Evolutionary conservation across 2,329 filamentous ascomycete species (phyloP).

Genomic region (Parafenestella ontariensis): DNA sequence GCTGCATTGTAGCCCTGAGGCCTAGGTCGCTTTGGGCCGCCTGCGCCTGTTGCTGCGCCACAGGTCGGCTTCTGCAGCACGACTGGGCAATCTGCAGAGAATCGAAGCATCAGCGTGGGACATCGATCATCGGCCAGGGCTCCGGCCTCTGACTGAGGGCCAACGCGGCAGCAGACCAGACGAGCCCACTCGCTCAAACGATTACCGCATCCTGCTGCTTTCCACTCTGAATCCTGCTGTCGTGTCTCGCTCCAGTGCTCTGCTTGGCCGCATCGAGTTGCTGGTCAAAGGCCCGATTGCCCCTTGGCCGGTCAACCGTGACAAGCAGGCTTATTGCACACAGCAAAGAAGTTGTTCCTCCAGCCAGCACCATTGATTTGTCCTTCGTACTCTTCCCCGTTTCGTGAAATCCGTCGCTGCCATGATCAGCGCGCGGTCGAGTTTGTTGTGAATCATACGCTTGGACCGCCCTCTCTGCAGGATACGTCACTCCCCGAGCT

Average conservation of each 20-base stretch:
- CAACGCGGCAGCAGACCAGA: not conserved
- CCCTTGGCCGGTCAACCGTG: not conserved
- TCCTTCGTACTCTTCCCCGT: conserved; percentile 2
- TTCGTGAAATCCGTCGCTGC: not conserved
- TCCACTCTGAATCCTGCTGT: conserved; percentile 9
- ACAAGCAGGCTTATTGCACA: conserved; percentile 17
- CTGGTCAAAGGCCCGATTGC: conserved; percentile 9
- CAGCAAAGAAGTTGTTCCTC: conserved; percentile 12
- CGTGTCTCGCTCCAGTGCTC: conserved; percentile 18
- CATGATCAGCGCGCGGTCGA: conserved; percentile 8
- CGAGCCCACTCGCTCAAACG: not conserved
- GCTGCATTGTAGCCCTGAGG: no score
- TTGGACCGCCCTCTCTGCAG: conserved; percentile 19
- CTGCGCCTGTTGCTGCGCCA: not conserved
- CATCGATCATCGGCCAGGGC: not conserved
- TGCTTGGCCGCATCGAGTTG: conserved; percentile 20
- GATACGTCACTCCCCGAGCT: conserved; percentile 8
- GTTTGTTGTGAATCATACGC: conserved; percentile 25
- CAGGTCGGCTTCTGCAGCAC: not conserved
- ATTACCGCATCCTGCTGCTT: conserved; percentile 19
- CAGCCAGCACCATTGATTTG: not conserved
- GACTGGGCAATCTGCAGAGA: not conserved
- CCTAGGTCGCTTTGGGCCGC: not conserved
- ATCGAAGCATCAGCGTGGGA: not conserved
- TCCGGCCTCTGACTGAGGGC: not conserved